Base-by-base conservation (phyloP, 2,329 filamentous ascomycete genomes). In the Nothophaeocryptopus gaeumannii region DNA sequence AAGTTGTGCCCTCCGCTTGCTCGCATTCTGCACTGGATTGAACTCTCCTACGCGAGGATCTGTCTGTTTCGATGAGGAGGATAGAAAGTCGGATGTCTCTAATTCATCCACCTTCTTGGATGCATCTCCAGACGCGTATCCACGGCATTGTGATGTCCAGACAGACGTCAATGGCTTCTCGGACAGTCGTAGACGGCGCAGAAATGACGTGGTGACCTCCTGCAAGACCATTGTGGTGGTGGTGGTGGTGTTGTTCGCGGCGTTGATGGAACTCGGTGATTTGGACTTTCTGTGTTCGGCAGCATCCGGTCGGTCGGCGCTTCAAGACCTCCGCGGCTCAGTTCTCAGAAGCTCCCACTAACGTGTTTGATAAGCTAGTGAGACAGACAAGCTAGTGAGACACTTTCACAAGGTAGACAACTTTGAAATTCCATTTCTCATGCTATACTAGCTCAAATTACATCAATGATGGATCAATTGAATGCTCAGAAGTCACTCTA, bases 1-100 rank as follows among this genome's bases (percentile, higher is more conserved):
- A 40, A 53, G 29, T 31, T 54, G 51, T 37, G 51, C 39, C 34
- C 51, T 50, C 46, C 51, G 39, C 44, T 67, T 64, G 49, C 68
- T 67, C 32, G 75, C 72, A 45, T 68, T 68, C 39, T 70, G 74
- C 39, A 58, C 51, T 8, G 63, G 63, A 59, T 81, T 75, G 54
- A 71, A 82, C 58, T 77, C 70, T 42, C 72, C 66, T 8, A n/a
- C 72, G 68, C 40, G 70, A 67, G 29, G 71, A 69, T 20, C 69
- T 62, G 33, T 65, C 65, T 47, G 70, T 58, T 29, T 65, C 59
- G 16, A 67, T 64, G 44, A 78, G 65, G 36, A 36, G 14, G 43
- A 15, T 14, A 44, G 39, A 77, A 79, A 45, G 73, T 75, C 11
- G 67, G 65, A 13, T 71, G 61, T 58, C 34, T 53, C 50, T 16